Conservation (phyloP, 768 basidiomycete genomes). For the Xerocomus potaroensis region DNA sequence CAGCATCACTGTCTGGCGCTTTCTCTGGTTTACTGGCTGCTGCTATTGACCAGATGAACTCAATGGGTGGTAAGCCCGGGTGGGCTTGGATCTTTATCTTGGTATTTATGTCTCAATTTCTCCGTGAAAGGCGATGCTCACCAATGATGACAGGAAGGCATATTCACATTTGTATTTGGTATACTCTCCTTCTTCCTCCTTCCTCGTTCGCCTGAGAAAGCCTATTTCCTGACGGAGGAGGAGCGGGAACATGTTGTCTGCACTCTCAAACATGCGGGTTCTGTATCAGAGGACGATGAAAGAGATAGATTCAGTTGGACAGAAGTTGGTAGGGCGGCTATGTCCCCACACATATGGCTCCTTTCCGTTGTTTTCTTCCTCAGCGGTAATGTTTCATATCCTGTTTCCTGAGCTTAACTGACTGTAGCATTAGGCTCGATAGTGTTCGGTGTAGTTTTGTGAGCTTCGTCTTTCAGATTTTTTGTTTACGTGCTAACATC, state of each 20-base stretch:
- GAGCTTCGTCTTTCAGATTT: constrained; percentile 1
- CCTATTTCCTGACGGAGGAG: constrained; percentile 46
- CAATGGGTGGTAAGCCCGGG: constrained; percentile 45
- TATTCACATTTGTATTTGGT: constrained; percentile 60
- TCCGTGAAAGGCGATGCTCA: background rate
- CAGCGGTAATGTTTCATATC: constrained; percentile 36
- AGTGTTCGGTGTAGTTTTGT: constrained; percentile 23
- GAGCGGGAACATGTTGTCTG: constrained; percentile 46
- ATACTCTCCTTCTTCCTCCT: constrained; percentile 45
- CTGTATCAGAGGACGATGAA: constrained; percentile 39
- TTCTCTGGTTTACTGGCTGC: constrained; percentile 64
- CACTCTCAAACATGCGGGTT: constrained; percentile 18
- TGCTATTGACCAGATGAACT: constrained; percentile 55
- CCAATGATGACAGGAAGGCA: constrained; percentile 41
- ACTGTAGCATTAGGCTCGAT: constrained; percentile 12
- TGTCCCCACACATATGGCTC: constrained; percentile 52
- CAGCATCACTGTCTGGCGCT: constrained; percentile 52
- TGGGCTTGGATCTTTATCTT: constrained; percentile 64
- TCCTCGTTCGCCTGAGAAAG: constrained; percentile 39
- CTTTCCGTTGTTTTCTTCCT: constrained; percentile 50
- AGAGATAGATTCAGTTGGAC: constrained; percentile 51
- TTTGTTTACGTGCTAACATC: constrained; percentile 33
- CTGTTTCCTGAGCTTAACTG: background rate
- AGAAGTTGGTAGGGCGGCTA: constrained; percentile 48
- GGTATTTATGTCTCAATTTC: constrained; percentile 19